A percentile compares a stretch with the other conserved stretches of the same genome.
Conservation (phyloP, 495 filamentous ascomycete genomes). For the Aspergillus sclerotioniger region DNA sequence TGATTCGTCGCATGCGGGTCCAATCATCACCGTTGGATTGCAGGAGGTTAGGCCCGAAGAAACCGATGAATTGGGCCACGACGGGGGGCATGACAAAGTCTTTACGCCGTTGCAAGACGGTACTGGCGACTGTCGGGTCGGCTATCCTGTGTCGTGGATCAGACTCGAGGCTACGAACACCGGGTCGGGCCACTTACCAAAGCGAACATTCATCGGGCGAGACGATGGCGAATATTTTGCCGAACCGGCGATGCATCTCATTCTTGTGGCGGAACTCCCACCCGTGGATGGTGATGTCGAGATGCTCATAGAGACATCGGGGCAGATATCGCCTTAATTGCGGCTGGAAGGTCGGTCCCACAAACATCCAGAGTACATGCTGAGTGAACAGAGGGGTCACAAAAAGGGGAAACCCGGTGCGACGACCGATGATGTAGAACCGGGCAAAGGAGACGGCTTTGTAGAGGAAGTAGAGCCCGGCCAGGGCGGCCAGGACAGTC, state of each 20-base stretch:
- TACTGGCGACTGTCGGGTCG: conserved; percentile 21
- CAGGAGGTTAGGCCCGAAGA: conserved; percentile 30
- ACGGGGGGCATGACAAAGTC: conserved; percentile 27
- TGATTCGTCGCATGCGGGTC: conserved; percentile 40
- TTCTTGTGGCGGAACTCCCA: conserved; percentile 30
- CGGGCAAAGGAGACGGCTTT: not conserved
- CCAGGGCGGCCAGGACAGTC: not conserved
- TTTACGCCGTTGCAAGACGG: conserved; percentile 28
- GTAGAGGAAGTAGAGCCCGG: not conserved
- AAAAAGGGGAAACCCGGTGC: conserved; percentile 61
- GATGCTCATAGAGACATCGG: conserved; percentile 13
- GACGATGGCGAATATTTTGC: conserved; percentile 25
- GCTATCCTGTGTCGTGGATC: conserved; percentile 8
- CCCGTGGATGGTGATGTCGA: conserved; percentile 23
- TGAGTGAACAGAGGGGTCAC: conserved; percentile 51
- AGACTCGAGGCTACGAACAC: too few species aligned
- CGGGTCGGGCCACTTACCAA: conserved; percentile 15
- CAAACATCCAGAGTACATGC: conserved; percentile 21
- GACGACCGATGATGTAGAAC: conserved; percentile 53
- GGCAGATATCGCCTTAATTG: conserved; percentile 24
- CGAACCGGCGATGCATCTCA: conserved; percentile 17
- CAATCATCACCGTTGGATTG: conserved; percentile 27
- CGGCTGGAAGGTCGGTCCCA: conserved; percentile 20
- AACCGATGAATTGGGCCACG: conserved; percentile 23
- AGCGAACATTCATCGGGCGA: conserved; percentile 25